These are phyloP conservation scores for Chalaropsis ovoidea DNA, from an alignment of 2,329 filamentous ascomycete genomes.

Conservation along the genomic window DNA sequence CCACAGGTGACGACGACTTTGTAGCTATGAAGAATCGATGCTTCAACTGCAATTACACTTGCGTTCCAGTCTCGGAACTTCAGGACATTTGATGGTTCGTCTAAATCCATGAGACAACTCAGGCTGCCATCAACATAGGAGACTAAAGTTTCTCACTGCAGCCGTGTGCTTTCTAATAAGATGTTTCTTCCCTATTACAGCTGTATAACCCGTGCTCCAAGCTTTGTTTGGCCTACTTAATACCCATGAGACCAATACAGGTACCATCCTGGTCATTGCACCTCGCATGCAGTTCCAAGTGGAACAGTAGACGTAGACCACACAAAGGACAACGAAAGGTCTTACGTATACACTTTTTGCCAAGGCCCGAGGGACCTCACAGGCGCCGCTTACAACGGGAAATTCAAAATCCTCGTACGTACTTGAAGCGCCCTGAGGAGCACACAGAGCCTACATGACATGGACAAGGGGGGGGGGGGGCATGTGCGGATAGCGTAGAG, in stretches of 20 bases:
- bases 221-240: too few relatives aligned
- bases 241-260: background rate
- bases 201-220: too few relatives aligned
- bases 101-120: too few relatives aligned
- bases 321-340: background rate
- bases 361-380: background rate
- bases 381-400: background rate
- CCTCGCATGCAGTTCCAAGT: background rate
- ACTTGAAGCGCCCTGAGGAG: background rate
- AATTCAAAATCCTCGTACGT: background rate
- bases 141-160: too few relatives aligned
- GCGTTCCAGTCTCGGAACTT: too few relatives aligned
- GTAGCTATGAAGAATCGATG: background rate
- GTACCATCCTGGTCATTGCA: background rate
- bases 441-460: background rate
- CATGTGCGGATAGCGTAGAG: too few relatives aligned
- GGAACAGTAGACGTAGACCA: background rate
- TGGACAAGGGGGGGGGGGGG: too few relatives aligned
- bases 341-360: conserved; percentile 11
- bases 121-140: too few relatives aligned
- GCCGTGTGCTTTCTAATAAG: background rate
- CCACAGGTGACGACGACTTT: conserved; percentile 13
- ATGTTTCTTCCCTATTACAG: too few relatives aligned
- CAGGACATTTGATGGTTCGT: too few relatives aligned
- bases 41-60: background rate